Evolutionary conservation across 2,329 filamentous ascomycete genomes (phyloP).

Genomic region (Fusarium domesticum): DNA sequence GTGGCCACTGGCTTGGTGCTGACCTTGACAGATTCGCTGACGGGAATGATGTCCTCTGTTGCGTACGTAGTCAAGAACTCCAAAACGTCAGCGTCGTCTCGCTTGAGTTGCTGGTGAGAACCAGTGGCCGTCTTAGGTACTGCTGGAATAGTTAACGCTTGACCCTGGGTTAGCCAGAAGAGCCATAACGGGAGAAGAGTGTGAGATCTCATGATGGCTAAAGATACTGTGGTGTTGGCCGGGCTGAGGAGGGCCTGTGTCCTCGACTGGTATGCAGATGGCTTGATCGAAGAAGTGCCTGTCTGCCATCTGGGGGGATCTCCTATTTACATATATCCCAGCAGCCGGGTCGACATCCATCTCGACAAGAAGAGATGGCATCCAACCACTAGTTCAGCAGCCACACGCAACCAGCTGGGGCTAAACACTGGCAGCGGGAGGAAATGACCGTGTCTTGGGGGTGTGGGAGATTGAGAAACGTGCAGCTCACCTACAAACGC

Average conservation of each 20-base stretch:
- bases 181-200: conserved; percentile 26
- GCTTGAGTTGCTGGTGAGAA: conserved; percentile 17
- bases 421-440: conserved; percentile 18
- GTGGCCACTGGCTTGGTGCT: conserved; percentile 25
- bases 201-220: conserved; percentile 23
- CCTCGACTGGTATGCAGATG: conserved; percentile 9
- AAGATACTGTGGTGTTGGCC: conserved; percentile 2
- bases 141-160: conserved; percentile 20
- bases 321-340: conserved; percentile 19
- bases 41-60: conserved; percentile 29
- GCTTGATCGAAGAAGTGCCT: conserved; percentile 8
- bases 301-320: conserved; percentile 9
- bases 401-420: conserved; percentile 17
- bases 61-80: conserved; percentile 27
- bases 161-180: conserved; percentile 27
- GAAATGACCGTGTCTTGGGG: conserved; percentile 28
- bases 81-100: conserved; percentile 18
- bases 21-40: conserved; percentile 26
- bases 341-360: conserved; percentile 9
- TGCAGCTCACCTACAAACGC: conserved; percentile 8
- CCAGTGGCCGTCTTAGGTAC: conserved; percentile 1
- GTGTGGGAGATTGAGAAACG: conserved; percentile 4
- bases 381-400: conserved; percentile 24
- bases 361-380: conserved; percentile 11
- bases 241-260: conserved; percentile 10